Percentiles rank a stretch among this genome's conserved stretches.
Conservation (phyloP, 2,329 filamentous ascomycete species). For the Pseudomassariella vexata region DNA sequence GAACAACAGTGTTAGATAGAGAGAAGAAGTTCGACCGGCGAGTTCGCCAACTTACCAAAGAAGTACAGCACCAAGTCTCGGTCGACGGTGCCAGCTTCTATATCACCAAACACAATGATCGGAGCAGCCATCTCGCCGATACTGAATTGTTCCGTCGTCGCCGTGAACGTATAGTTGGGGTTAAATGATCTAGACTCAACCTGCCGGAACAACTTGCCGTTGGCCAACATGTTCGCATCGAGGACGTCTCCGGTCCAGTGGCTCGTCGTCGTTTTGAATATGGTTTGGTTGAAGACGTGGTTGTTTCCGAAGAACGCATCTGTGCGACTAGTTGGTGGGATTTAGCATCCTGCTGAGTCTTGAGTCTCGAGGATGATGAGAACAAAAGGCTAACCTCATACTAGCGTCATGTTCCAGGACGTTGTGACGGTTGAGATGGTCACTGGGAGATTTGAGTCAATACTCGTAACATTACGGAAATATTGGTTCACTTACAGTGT, state of each 20-base stretch:
- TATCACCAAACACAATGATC: conserved; percentile 43
- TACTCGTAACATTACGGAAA: background rate
- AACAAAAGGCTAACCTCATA: conserved; percentile 20
- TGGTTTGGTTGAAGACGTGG: conserved; percentile 40
- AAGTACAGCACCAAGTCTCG: conserved; percentile 36
- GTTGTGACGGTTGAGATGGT: conserved; percentile 37
- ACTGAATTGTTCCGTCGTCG: conserved; percentile 35
- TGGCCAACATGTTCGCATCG: conserved; percentile 31
- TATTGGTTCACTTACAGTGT: conserved; percentile 17
- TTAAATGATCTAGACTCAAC: conserved; percentile 37
- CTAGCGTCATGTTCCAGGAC: conserved; percentile 40
- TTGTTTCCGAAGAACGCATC: conserved; percentile 43
- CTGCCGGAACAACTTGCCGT: conserved; percentile 37
- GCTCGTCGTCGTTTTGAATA: conserved; percentile 33
- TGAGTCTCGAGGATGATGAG: background rate
- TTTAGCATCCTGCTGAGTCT: conserved; percentile 1
- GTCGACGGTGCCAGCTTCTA: conserved; percentile 30
- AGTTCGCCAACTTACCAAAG: conserved; percentile 29
- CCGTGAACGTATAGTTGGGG: conserved; percentile 40
- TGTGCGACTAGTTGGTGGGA: conserved; percentile 25
- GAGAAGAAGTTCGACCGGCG: too few relatives aligned
- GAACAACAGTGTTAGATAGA: too few relatives aligned
- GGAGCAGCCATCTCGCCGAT: conserved; percentile 44
- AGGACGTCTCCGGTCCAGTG: conserved; percentile 38
- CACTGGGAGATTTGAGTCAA: conserved; percentile 12